Conservation (phyloP, 805 yeast species). For the Pichia exigua region DNA sequence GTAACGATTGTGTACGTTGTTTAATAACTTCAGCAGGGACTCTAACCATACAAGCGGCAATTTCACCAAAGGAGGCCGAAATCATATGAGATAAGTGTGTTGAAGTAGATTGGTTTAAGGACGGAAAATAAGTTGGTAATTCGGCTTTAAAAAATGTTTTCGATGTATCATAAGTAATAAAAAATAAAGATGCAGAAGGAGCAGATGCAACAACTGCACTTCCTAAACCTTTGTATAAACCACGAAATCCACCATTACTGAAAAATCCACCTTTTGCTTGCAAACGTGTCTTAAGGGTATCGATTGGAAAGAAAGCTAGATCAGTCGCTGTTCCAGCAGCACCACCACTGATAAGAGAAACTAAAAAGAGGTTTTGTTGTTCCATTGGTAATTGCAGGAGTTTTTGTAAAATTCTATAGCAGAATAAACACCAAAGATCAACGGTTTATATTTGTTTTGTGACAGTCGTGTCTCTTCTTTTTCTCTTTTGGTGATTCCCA, state of each 20-base stretch:
- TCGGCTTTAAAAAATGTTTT: slow-evolving; percentile 33
- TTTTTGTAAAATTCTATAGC: background rate
- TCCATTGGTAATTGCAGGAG: background rate
- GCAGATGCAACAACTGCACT: slow-evolving; percentile 93
- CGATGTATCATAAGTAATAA: slow-evolving; percentile 75
- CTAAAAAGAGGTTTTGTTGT: slow-evolving; percentile 1
- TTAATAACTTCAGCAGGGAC: slow-evolving; percentile 97
- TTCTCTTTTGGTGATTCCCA: background rate
- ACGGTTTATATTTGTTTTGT: too few relatives aligned
- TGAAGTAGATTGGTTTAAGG: slow-evolving; percentile 17
- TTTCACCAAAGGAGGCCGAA: slow-evolving; percentile 83
- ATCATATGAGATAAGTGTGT: slow-evolving; percentile 65
- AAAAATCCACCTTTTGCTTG: slow-evolving; percentile 96
- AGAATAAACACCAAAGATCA: background rate
- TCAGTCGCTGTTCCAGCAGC: slow-evolving; percentile 97
- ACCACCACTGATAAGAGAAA: slow-evolving; percentile 58
- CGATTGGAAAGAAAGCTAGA: slow-evolving; percentile 90
- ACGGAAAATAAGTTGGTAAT: slow-evolving; percentile 16
- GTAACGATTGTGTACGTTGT: slow-evolving; percentile 83
- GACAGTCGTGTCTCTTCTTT: background rate
- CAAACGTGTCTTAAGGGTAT: slow-evolving; percentile 85
- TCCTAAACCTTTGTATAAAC: slow-evolving; percentile 88
- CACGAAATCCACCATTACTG: slow-evolving; percentile 85
- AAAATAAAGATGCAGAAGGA: slow-evolving; percentile 73
- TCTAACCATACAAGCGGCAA: slow-evolving; percentile 86